Conservation (phyloP, 768 basidiomycete genomes). For the Sporobolomyces pararoseus region DNA sequence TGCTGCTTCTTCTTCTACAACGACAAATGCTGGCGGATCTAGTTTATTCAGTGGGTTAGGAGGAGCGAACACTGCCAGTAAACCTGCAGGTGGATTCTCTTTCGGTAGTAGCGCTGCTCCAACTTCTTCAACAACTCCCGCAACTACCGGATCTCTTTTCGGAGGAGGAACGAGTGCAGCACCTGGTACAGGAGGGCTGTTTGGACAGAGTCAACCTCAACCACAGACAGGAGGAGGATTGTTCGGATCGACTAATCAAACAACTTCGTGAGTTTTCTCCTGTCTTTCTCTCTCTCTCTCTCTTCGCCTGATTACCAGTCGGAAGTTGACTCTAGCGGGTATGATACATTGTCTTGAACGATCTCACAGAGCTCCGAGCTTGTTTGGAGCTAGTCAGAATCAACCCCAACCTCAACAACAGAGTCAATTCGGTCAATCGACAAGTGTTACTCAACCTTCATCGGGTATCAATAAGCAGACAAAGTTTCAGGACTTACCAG, state of each 20-base stretch:
- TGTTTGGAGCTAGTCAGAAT: constrained; percentile 2
- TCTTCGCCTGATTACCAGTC: too few species aligned
- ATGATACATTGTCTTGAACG: too few species aligned
- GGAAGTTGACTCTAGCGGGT: too few species aligned
- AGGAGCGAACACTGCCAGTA: not conserved
- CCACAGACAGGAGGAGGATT: not conserved
- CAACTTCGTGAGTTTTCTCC: constrained; percentile 3
- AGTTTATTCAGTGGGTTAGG: constrained; percentile 6
- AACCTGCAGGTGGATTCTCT: too few species aligned
- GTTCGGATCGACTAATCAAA: constrained; percentile 6
- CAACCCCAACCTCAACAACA: not conserved
- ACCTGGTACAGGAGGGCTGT: constrained; percentile 13
- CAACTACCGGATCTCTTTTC: constrained; percentile 10
- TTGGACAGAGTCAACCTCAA: not conserved
- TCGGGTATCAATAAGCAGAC: constrained; percentile 32
- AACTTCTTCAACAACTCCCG: not conserved
- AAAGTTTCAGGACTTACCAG: constrained; percentile 44
- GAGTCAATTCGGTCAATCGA: constrained; percentile 10
- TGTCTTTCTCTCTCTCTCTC: not conserved
- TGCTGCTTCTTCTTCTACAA: not conserved
- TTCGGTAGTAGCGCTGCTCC: too few species aligned
- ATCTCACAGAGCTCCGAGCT: not conserved
- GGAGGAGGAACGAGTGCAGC: not conserved
- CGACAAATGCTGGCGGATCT: not conserved
- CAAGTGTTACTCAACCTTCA: not conserved